Evolutionary conservation across 108 stramenopile genomes (phyloP).

Genomic region (Pseudonitzschia pungens): DNA sequence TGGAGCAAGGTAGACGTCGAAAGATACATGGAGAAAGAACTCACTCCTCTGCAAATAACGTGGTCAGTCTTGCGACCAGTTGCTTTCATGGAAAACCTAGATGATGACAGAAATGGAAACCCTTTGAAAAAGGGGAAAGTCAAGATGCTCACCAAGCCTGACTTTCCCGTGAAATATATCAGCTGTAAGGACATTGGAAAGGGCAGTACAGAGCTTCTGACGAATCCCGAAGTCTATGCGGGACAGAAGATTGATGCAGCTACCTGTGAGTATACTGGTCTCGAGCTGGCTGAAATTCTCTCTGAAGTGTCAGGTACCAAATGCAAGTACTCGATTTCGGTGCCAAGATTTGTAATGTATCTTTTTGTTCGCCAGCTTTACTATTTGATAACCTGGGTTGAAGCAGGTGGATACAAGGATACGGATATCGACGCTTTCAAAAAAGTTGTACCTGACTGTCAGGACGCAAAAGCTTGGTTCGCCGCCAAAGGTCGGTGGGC

Average conservation of each 20-base stretch:
- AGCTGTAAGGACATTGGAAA: slow-evolving; percentile 36
- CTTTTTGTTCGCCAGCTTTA: slow-evolving; percentile 31
- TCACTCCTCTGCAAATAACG: slow-evolving; percentile 11
- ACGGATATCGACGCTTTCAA: slow-evolving; percentile 30
- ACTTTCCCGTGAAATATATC: slow-evolving; percentile 23
- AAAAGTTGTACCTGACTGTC: slow-evolving; percentile 29
- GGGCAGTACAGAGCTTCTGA: slow-evolving; percentile 25
- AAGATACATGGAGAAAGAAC: slow-evolving; percentile 31
- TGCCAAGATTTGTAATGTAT: slow-evolving; percentile 30
- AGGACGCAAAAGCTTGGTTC: slow-evolving; percentile 32
- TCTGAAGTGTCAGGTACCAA: slow-evolving; percentile 30
- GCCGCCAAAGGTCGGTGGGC: slow-evolving; percentile 29
- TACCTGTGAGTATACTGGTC: slow-evolving; percentile 25
- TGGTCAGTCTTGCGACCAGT: slow-evolving; percentile 44
- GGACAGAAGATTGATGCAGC: slow-evolving; percentile 38
- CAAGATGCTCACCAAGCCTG: slow-evolving; percentile 29
- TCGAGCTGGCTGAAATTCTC: slow-evolving; percentile 25
- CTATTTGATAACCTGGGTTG: slow-evolving; percentile 30
- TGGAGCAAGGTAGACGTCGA: slow-evolving; percentile 38
- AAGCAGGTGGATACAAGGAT: slow-evolving; percentile 20
- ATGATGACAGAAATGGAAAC: slow-evolving; percentile 33
- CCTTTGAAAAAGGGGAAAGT: slow-evolving; percentile 33
- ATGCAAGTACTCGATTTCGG: slow-evolving; percentile 24
- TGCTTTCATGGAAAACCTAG: slow-evolving; percentile 38
- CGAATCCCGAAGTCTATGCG: slow-evolving; percentile 26